Conservation (phyloP, 2,329 filamentous ascomycete genomes). For the Dothistroma septosporum region DNA sequence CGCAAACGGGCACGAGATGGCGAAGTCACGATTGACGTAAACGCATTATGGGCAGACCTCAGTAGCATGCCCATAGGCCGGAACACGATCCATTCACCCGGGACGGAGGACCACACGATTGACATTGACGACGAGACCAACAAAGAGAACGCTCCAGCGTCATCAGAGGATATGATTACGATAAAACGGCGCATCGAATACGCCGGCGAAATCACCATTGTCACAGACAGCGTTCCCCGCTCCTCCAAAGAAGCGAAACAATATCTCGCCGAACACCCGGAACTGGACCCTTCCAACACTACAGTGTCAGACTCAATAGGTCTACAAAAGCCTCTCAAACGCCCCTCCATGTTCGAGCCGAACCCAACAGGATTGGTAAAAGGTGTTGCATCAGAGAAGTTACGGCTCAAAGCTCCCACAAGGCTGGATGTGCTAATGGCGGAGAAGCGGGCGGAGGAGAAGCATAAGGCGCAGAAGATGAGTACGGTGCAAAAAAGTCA, state of each 20-base stretch:
- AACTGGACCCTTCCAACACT: constrained; percentile 29
- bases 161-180: constrained; percentile 47
- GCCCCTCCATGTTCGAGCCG: constrained; percentile 49
- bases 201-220: constrained; percentile 52
- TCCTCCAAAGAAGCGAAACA: constrained; percentile 53
- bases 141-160: constrained; percentile 22
- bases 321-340: constrained; percentile 41
- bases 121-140: constrained; percentile 21
- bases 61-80: constrained; percentile 37
- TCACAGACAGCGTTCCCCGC: constrained; percentile 51
- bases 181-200: constrained; percentile 57
- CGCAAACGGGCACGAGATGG: constrained; percentile 41
- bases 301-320: constrained; percentile 20
- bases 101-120: constrained; percentile 14
- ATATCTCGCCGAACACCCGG: constrained; percentile 44
- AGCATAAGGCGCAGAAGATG: constrained; percentile 50
- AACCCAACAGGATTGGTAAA: constrained; percentile 48
- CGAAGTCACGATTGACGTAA: constrained; percentile 53
- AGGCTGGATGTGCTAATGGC: constrained; percentile 32
- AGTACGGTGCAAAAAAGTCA: constrained; percentile 64
- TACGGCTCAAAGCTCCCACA: constrained; percentile 36
- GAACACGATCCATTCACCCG: constrained; percentile 13
- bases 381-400: constrained; percentile 42
- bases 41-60: constrained; percentile 53
- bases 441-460: constrained; percentile 33